Percentiles rank a stretch among this genome's conserved stretches.
These are phyloP conservation scores for Ricinus communis DNA, from an alignment of 345 rosid genomes.

Conservation along the genomic window DNA sequence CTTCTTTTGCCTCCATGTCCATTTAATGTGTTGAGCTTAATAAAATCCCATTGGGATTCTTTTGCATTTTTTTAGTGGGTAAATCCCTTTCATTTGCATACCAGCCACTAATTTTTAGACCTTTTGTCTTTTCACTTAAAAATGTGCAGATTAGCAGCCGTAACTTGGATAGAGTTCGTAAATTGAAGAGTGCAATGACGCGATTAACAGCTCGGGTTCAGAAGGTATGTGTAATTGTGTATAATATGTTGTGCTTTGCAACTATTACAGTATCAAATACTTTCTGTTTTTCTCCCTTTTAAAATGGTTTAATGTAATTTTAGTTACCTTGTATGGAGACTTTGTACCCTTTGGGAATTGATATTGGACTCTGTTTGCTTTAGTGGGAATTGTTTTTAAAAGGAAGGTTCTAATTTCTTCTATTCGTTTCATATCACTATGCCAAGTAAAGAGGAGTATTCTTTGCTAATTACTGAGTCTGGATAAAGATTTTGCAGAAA, in stretches of 20 bases:
- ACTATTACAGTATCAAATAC: not conserved
- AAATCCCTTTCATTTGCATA: not conserved
- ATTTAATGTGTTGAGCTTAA: not conserved
- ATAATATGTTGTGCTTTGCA: not conserved
- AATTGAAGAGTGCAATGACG: conserved; percentile 96
- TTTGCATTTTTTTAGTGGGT: not conserved
- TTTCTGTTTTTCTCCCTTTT: not conserved
- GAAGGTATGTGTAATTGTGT: conserved; percentile 65
- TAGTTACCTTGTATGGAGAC: not conserved
- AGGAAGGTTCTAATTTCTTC: not conserved
- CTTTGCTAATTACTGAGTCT: not conserved
- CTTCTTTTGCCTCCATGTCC: not conserved
- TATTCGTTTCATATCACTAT: not conserved
- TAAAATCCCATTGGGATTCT: not conserved
- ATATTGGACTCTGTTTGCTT: not conserved
- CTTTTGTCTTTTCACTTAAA: not conserved
- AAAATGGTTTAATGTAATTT: not conserved
- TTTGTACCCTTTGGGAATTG: not conserved
- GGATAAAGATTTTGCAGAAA: not conserved
- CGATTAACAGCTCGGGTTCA: conserved; percentile 94
- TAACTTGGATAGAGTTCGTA: conserved; percentile 92
- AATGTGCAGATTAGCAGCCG: conserved; percentile 83
- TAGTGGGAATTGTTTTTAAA: not conserved
- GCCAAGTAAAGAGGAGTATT: not conserved
- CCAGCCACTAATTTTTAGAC: not conserved